Evolutionary conservation across 2,329 filamentous ascomycete species (phyloP), one percentile per base, ranked within the genome.

Genomic region (Neurospora sp.): DNA sequence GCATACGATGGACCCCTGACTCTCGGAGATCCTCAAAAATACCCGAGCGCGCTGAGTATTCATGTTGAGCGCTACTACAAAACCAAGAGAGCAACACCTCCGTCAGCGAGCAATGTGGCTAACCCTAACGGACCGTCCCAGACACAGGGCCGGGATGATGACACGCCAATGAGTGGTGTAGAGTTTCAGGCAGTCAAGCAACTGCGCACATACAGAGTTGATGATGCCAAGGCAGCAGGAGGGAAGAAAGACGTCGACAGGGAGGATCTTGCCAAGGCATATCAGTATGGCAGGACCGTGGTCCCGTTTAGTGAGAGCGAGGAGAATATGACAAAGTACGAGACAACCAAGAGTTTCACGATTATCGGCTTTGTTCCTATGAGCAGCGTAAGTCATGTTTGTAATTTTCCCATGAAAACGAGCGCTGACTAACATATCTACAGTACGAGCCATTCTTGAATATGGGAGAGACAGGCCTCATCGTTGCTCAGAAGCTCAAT

Each of bases 21-120:
- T 0, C 85, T 99, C 2, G 96, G 96, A 4, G 88, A 97, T 74
- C 86, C 89, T 0, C 81, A 85, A n/a, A 86, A 87, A 19, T 93
- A 92, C 75, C 87, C 91, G 3, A 88, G 89, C 17, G 91, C 93
- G 1, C 81, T 97, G 76, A 87, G 85, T 28, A 97, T 99, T 76
- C 89, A 92, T 70, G 90, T 99, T 1, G 93, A 98, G 79, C 88
- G 96, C 69, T 99, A 96, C 78, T 95, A 94, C 75, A 91, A 91
- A 78, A 96, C 91, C 0, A 92, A 94, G 80, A 82, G 90, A 37
- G 92, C 93, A 8, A 87, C 87, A 71, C 86, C 93, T 1, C 88
- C 90, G 2, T 86, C 90, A 8, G 93, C 95, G 36, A 96, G 89
- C 77, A 91, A 88, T 1, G 96, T 95, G 70, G 90, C 93, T 3